Conservation (phyloP, 345 rosid species). For the Eucalyptus curtisii region DNA sequence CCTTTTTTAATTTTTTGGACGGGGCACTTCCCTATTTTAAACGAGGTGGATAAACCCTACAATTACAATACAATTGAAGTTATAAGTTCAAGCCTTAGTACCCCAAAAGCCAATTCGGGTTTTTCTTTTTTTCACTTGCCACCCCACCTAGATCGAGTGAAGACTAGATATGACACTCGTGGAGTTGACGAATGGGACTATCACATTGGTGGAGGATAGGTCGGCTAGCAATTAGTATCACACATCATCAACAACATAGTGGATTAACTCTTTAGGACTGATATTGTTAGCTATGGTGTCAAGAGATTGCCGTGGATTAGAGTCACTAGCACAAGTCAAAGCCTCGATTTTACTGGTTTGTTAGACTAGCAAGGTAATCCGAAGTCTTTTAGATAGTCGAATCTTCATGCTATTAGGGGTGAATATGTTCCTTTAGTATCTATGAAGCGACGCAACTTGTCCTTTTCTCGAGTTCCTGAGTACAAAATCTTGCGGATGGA, state of each 20-base stretch:
- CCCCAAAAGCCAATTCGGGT: not conserved
- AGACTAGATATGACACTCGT: not conserved
- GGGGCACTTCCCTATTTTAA: not conserved
- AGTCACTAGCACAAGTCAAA: not conserved
- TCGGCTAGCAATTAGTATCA: not conserved
- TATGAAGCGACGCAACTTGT: not conserved
- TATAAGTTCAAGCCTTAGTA: not conserved
- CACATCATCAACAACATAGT: not conserved
- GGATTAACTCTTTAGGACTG: not conserved
- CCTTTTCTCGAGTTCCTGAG: not conserved
- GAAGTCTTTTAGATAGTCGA: not conserved
- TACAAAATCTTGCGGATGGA: not conserved
- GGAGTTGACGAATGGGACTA: not conserved
- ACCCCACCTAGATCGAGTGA: not conserved
- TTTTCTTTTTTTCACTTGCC: not conserved
- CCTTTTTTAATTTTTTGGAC: not conserved
- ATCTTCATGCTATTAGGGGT: not conserved
- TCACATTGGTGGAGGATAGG: not conserved
- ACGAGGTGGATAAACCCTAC: not conserved
- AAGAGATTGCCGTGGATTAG: not conserved
- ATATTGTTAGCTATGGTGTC: not conserved
- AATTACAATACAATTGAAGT: not conserved
- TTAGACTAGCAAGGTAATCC: not conserved
- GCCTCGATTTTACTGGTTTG: not conserved
- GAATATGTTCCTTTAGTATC: not conserved